phyloP scores from a whole-genome alignment of 1,284 basidiomycete genomes.

The Lignosus rhinocerotis region DNA sequence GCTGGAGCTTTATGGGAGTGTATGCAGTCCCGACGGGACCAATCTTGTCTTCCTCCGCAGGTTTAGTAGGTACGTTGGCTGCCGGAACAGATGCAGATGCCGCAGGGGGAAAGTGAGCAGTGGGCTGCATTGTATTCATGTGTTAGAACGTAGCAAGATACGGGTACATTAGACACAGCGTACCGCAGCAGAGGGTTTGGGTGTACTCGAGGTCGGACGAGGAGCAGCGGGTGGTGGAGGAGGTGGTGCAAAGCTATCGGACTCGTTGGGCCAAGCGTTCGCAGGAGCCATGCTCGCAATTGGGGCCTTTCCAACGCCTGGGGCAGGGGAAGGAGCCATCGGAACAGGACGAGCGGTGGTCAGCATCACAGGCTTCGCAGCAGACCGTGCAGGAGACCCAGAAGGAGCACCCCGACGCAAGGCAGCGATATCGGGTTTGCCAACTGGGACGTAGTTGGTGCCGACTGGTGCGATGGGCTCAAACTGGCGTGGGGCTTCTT shows the following conservation, averaged over 20 bases:
- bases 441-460: constrained; percentile 70
- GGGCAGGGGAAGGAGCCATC: constrained; percentile 44
- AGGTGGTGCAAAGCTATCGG: constrained; percentile 31
- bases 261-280: constrained; percentile 60
- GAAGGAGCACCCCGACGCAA: constrained; percentile 43
- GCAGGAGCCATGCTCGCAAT: constrained; percentile 39
- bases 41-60: constrained; percentile 77
- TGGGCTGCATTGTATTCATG: constrained; percentile 10
- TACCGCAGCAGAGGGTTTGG: constrained; percentile 35
- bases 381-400: constrained; percentile 31
- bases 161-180: constrained; percentile 9
- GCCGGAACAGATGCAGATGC: constrained; percentile 44
- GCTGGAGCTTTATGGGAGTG: constrained; percentile 83
- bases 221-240: constrained; percentile 50
- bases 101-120: constrained; percentile 31
- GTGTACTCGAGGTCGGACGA: constrained; percentile 46
- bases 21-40: constrained; percentile 84
- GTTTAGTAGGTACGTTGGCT: constrained; percentile 61
- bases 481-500: constrained; percentile 59
- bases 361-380: constrained; percentile 36
- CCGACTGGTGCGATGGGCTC: constrained; percentile 77
- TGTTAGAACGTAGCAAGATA: neutral
- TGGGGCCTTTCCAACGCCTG: constrained; percentile 29
- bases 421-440: constrained; percentile 66
- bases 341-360: constrained; percentile 45